These are phyloP conservation scores for Hymenoscyphus occultus DNA, from an alignment of 2,329 filamentous ascomycete genomes.

Conservation along the genomic window DNA sequence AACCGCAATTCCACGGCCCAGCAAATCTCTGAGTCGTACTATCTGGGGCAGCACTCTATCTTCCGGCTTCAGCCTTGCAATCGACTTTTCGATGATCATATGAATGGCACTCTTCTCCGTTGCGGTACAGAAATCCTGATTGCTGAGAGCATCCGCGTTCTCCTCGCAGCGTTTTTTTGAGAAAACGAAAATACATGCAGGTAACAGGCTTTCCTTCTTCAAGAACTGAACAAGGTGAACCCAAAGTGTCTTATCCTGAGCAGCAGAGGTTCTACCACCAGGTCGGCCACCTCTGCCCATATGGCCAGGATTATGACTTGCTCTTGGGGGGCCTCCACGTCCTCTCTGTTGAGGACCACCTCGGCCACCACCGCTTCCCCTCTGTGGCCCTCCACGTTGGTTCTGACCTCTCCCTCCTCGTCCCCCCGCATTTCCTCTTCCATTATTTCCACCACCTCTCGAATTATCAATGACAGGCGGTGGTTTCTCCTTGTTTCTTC, in stretches of 20 bases:
- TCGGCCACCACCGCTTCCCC: constrained; percentile 44
- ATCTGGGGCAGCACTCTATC: constrained; percentile 92
- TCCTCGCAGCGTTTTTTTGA: constrained; percentile 98
- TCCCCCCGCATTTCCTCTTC: constrained; percentile 47
- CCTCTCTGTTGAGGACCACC: constrained; percentile 50
- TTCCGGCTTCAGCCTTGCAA: constrained; percentile 86
- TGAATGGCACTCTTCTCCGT: constrained; percentile 95
- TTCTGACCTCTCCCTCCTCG: constrained; percentile 55
- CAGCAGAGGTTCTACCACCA: constrained; percentile 81
- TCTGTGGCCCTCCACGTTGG: constrained; percentile 43
- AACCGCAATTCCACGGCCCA: constrained; percentile 87
- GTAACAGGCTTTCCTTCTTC: constrained; percentile 80
- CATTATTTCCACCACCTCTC: constrained; percentile 22
- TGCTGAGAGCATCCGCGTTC: constrained; percentile 91
- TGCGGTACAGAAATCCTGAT: constrained; percentile 91
- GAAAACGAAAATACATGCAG: constrained; percentile 96
- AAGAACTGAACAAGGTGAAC: constrained; percentile 91
- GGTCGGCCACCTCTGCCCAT: constrained; percentile 85
- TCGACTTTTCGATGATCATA: constrained; percentile 94
- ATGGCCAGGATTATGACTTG: constrained; percentile 65
- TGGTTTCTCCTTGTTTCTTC: constrained; percentile 72
- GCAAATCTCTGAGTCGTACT: constrained; percentile 76
- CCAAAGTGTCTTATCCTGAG: constrained; percentile 95
- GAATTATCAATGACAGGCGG: constrained; percentile 36
- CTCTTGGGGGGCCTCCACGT: constrained; percentile 49